Percentiles rank a stretch among this genome's conserved stretches.
Conservation (phyloP, 208 protist species). For the Crithidia fasciculata region DNA sequence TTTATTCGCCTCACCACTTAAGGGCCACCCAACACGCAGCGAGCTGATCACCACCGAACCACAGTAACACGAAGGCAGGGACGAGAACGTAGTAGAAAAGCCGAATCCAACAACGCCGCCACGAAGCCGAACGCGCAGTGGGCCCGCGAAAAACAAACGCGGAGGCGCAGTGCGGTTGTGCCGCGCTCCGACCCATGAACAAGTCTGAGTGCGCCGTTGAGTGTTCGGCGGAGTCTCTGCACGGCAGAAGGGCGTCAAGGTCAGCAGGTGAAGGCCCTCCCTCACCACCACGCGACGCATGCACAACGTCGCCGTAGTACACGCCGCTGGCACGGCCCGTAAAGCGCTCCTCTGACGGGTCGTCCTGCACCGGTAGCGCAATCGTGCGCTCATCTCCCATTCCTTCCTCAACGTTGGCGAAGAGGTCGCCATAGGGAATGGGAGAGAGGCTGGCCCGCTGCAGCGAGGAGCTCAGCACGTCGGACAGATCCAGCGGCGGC, state of each 20-base stretch:
- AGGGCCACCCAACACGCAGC: too few relatives aligned
- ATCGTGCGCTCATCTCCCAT: background rate
- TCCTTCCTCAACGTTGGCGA: background rate
- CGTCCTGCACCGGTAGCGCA: conserved; percentile 27
- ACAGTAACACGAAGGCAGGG: background rate
- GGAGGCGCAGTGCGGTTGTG: too few relatives aligned
- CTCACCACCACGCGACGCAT: conserved; percentile 4
- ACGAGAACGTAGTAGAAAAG: conserved; percentile 24
- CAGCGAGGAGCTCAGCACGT: conserved; percentile 12
- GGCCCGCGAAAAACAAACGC: conserved; percentile 7
- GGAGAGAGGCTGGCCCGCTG: conserved; percentile 8
- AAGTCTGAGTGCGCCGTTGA: too few relatives aligned
- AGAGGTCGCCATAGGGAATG: background rate
- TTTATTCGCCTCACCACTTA: too few relatives aligned
- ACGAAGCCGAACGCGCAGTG: background rate
- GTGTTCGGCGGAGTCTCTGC: too few relatives aligned
- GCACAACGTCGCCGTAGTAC: conserved; percentile 55
- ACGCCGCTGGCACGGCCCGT: conserved; percentile 56
- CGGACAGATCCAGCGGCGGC: background rate
- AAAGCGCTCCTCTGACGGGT: conserved; percentile 33
- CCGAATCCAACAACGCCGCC: conserved; percentile 22
- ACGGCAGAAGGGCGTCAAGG: background rate
- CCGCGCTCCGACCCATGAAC: too few relatives aligned
- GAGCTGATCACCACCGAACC: background rate
- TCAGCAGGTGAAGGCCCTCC: background rate